Percentiles rank a stretch among this genome's conserved stretches.
Conservation (phyloP, 225 moss, liverwort and hornwort genomes). For the Sphagnum contortum region DNA sequence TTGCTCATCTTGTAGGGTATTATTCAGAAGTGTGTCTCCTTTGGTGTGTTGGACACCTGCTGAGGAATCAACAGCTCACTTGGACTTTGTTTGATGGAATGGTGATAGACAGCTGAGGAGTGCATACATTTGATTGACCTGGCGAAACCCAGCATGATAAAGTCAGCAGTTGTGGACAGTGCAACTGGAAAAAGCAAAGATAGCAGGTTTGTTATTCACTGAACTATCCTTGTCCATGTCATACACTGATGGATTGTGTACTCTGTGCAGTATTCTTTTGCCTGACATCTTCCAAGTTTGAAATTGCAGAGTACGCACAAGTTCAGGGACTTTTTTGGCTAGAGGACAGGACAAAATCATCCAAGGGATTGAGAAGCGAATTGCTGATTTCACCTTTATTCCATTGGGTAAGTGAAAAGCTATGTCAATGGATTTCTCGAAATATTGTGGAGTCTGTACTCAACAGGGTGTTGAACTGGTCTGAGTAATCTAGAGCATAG, state of each 20-base stretch:
- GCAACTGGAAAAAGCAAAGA: slow-evolving; percentile 98
- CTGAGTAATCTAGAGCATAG: no score
- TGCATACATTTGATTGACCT: slow-evolving; percentile 77
- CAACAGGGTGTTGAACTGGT: no score
- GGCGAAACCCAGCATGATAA: slow-evolving; percentile 79
- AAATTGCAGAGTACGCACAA: slow-evolving; percentile 75
- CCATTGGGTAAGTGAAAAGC: slow-evolving; percentile 48
- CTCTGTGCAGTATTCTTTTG: neutral
- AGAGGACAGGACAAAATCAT: slow-evolving; percentile 75
- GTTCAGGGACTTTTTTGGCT: slow-evolving; percentile 94
- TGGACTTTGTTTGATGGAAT: neutral
- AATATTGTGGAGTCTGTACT: no score
- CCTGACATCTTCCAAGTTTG: no score
- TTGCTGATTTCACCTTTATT: slow-evolving; percentile 88
- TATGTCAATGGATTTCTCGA: neutral
- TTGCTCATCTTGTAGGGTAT: neutral
- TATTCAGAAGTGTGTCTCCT: neutral
- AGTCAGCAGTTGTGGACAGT: slow-evolving; percentile 98
- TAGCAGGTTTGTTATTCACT: slow-evolving; percentile 47
- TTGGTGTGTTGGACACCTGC: neutral
- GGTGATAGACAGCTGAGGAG: slow-evolving; percentile 66
- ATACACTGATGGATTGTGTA: neutral
- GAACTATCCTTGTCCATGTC: neutral
- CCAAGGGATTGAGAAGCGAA: slow-evolving; percentile 65
- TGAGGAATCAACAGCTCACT: no score